Base-by-base conservation (phyloP, 148 eudicot species). In the Simmondsia chinensis region DNA sequence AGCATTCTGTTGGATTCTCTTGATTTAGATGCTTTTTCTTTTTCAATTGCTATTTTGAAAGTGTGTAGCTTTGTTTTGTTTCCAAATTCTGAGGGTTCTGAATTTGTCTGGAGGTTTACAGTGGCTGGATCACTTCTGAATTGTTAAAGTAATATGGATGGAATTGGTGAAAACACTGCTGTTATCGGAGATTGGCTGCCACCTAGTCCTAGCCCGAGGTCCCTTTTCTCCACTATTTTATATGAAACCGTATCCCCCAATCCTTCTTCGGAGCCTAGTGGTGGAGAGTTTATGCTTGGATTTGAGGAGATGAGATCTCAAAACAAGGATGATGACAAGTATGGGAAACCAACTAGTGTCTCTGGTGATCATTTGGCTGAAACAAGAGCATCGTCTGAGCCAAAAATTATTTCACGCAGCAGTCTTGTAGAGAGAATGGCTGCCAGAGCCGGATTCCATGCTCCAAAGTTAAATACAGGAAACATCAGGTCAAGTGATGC, bases 391-490 rank as follows among this genome's bases (percentile, higher is more conserved):
- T 40, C 23, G 3, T 13, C 43, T 3, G 69, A 68, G 59, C 70
- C 66, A 55, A 76, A 65, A 46, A 28, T 43, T 51, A 42, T 56
- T 35, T 53, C 61, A 0, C 64, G 72, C 19, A 72, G 66, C 42
- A 70, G 79, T 30, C 70, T 76, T 20, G 14, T 52, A 17, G 78
- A 76, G 26, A 72, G 83, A 43, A 69, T 68, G 46, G 82, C 74
- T 14, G 77, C 77, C 6, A 57, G 75, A 57, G 70, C 83, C 15
- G 83, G 83, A 33, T 73, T 72, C 39, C 69, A 65, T 63, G 78
- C 73, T 46, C 83, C 78, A 6, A 72, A 66, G 39, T 30, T 76
- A 52, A 69, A 76, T 62, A 76, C 83, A 10, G 83, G 69, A 58
- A 51, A 45, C 46, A 56, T 72, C 7, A 61, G 66, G 46, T 56